phyloP scores from a whole-genome alignment of 2,329 filamentous ascomycete genomes.

The Alternaria ethzedia region DNA sequence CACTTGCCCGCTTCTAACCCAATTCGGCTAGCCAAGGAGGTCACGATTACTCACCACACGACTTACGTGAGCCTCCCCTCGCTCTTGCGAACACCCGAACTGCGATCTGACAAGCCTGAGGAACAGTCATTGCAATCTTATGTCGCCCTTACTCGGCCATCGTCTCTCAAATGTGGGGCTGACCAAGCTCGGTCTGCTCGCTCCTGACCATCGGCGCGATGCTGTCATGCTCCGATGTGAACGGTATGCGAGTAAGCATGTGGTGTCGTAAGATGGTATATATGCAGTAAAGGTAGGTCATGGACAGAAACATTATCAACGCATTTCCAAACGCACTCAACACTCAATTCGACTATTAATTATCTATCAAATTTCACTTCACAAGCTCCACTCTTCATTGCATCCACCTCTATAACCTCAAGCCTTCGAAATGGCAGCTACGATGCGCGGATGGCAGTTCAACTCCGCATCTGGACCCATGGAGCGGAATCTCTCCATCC shows the following conservation, averaged over 20 bases:
- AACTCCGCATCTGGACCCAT: conserved; percentile 46
- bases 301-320: not conserved
- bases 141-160: not conserved
- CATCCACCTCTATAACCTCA: not conserved
- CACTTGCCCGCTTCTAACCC: not conserved
- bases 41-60: not conserved
- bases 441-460: conserved; percentile 52
- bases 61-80: not conserved
- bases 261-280: not conserved
- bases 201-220: not conserved
- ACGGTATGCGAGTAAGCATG: not conserved
- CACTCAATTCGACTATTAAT: not conserved
- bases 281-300: not conserved
- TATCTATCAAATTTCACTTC: not conserved
- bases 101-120: not conserved
- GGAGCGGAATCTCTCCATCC: conserved; percentile 57
- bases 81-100: not conserved
- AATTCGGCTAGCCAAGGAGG: not conserved
- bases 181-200: conserved; percentile 10
- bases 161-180: not conserved
- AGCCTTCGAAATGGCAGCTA: conserved; percentile 50
- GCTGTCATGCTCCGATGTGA: not conserved
- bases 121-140: not conserved
- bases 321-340: not conserved
- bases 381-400: not conserved